Evolutionary conservation across 1,284 basidiomycete species (phyloP), one percentile per base, ranked within the genome.

Genomic region (Ceratobasidium theobromae): DNA sequence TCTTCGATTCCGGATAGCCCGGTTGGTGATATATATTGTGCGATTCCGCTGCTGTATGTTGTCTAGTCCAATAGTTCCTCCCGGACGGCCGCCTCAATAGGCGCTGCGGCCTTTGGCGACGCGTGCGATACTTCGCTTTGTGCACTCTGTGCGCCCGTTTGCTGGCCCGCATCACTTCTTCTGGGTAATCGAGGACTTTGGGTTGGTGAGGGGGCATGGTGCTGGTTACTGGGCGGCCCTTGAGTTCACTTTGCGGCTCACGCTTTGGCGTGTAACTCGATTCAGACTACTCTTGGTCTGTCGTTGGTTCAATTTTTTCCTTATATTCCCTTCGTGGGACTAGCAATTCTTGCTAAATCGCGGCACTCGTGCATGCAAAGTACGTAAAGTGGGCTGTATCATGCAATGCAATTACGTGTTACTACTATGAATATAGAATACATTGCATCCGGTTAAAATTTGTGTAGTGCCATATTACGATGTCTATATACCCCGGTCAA

Each of bases 281-380:
- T 79, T 82, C 81, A 81, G 80, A 82, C 81, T 82, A 81, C 76
- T 83, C 80, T 80, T 73, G 75, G 75, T 71, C 77, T 82, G 78
- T 79, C 74, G 74, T 75, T 71, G 43, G 60, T 38, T 60, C 40
- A n/a, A 74, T 71, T 72, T 74, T 74, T 74, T 73, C 66, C 41
- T 69, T 69, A 55, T 43, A 21, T 49, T 62, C 51, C 32, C 67
- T 51, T 49, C 23, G 49, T 52, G 49, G 49, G 30, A 52, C 28
- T 38, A 8, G n/a, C n/a, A n/a, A n/a, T n/a, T n/a, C n/a, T n/a
- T n/a, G n/a, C n/a, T n/a, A n/a, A n/a, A n/a, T n/a, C n/a, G n/a
- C n/a, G n/a, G n/a, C n/a, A n/a, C n/a, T n/a, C n/a, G n/a, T n/a
- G n/a, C n/a, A n/a, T 38, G 8, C 16, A 16, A 38, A 8, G 35